Evolutionary conservation across 2,329 filamentous ascomycete species (phyloP).

Genomic region (Didymella exigua): DNA sequence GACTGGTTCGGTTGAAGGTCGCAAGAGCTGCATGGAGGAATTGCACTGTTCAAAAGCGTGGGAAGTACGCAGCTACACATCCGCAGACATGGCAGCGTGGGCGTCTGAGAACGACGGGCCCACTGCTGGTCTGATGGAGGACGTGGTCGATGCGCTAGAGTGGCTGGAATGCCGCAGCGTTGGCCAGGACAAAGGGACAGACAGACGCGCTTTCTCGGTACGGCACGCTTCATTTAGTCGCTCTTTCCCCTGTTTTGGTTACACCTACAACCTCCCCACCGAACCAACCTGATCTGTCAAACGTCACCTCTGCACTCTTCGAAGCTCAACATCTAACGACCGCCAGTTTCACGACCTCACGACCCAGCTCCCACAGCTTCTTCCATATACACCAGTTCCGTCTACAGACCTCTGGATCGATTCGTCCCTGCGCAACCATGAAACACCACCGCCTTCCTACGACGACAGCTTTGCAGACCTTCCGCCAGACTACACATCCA

Average conservation of each 20-base stretch:
- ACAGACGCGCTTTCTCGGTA: slow-evolving; percentile 39
- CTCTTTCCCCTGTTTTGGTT: slow-evolving; percentile 27
- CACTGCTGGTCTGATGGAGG: slow-evolving; percentile 30
- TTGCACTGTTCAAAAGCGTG: slow-evolving; percentile 12
- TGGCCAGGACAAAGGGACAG: slow-evolving; percentile 22
- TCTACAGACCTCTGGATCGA: slow-evolving; percentile 37
- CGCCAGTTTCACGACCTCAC: slow-evolving; percentile 33
- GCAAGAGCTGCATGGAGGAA: slow-evolving; percentile 23
- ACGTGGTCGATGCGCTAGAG: slow-evolving; percentile 37
- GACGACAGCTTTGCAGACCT: slow-evolving; percentile 51
- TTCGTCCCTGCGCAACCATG: slow-evolving; percentile 23
- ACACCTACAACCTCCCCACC: slow-evolving; percentile 19
- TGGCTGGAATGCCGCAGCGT: slow-evolving; percentile 36
- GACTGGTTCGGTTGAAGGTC: slow-evolving; percentile 42
- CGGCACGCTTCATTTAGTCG: slow-evolving; percentile 34
- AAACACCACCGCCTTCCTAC: slow-evolving; percentile 50
- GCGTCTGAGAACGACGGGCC: slow-evolving; percentile 34
- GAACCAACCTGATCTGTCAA: slow-evolving; percentile 8
- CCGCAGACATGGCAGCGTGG: slow-evolving; percentile 26
- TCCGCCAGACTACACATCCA: slow-evolving; percentile 54
- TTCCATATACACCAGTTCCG: slow-evolving; percentile 23
- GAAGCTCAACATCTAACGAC: slow-evolving; percentile 29
- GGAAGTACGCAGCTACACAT: slow-evolving; percentile 21
- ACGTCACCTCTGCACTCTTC: slow-evolving; percentile 10
- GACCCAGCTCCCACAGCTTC: slow-evolving; percentile 25